These are phyloP conservation scores for Sicyos edulis DNA, from an alignment of 306 rosid species.

Conservation along the genomic window DNA sequence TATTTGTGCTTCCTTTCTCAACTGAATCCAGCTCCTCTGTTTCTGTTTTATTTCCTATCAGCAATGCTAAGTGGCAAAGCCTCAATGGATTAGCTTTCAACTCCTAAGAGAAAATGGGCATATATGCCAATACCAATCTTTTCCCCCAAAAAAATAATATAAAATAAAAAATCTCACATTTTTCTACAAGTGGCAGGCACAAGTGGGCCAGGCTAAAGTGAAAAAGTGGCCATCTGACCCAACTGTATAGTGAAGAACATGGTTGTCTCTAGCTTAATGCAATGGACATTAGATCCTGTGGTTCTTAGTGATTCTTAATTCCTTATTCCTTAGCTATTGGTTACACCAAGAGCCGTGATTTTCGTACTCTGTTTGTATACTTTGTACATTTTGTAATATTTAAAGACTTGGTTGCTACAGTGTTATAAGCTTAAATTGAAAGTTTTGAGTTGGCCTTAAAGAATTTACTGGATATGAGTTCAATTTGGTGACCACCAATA, in stretches of 20 bases:
- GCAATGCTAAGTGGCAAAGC: slow-evolving; percentile 43
- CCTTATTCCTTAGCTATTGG: slow-evolving; percentile 6
- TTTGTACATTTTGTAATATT: too few relatives aligned
- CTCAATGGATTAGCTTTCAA: slow-evolving; percentile 27
- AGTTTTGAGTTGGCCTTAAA: too few relatives aligned
- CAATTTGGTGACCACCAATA: too few relatives aligned
- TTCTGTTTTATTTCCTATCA: slow-evolving; percentile 45
- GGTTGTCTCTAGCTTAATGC: slow-evolving; percentile 6
- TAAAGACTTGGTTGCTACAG: not conserved
- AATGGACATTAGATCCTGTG: slow-evolving; percentile 5
- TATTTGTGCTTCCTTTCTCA: slow-evolving; percentile 23
- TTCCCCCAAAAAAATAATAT: not conserved
- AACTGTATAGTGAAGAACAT: slow-evolving; percentile 2
- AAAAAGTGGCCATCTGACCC: slow-evolving; percentile 1
- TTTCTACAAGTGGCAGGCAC: slow-evolving; percentile 21
- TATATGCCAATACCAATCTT: slow-evolving; percentile 8
- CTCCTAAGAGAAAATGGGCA: slow-evolving; percentile 11
- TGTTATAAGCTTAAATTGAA: too few relatives aligned
- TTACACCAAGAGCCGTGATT: not conserved
- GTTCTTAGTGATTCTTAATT: not conserved
- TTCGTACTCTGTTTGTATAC: not conserved
- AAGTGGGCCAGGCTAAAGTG: slow-evolving; percentile 19
- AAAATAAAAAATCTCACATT: not conserved
- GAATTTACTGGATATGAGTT: too few relatives aligned
- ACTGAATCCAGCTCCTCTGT: slow-evolving; percentile 39